Evolutionary conservation across 305 asterid genomes (phyloP).

Genomic region (Striga hermonthica): DNA sequence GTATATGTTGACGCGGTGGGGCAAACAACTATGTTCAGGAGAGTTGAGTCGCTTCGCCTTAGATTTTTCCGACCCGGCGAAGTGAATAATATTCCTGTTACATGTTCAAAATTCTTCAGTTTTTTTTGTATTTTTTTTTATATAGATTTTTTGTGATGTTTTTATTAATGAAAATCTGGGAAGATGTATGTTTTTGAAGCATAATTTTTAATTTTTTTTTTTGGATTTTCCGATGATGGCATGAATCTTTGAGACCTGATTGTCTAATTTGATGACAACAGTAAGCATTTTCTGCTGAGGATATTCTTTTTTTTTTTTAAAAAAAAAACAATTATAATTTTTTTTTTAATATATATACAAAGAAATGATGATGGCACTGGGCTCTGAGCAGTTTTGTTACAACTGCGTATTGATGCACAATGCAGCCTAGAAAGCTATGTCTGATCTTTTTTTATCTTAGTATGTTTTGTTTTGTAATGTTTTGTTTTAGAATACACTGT

Average conservation of each 20-base stretch:
- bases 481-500: no score
- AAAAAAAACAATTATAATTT: neutral
- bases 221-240: constrained; percentile 43
- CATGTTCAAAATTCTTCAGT: neutral
- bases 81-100: constrained; percentile 46
- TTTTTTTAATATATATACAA: no score
- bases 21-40: constrained; percentile 30
- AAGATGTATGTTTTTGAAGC: no score
- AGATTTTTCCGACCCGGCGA: constrained; percentile 38
- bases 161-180: no score
- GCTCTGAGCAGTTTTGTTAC: constrained; percentile 72
- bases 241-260: constrained; percentile 92
- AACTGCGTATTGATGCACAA: constrained; percentile 58
- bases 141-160: neutral
- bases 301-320: constrained; percentile 27
- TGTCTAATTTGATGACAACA: constrained; percentile 64
- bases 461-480: no score
- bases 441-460: constrained; percentile 75
- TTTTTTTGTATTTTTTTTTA: neutral
- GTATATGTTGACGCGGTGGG: constrained; percentile 27
- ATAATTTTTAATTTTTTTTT: neutral
- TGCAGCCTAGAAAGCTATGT: constrained; percentile 87
- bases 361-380: constrained; percentile 97
- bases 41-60: constrained; percentile 54
- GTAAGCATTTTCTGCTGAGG: constrained; percentile 74